phyloP scores from a whole-genome alignment of 2,329 filamentous ascomycete species.

The Verticillium nonalfalfae region DNA sequence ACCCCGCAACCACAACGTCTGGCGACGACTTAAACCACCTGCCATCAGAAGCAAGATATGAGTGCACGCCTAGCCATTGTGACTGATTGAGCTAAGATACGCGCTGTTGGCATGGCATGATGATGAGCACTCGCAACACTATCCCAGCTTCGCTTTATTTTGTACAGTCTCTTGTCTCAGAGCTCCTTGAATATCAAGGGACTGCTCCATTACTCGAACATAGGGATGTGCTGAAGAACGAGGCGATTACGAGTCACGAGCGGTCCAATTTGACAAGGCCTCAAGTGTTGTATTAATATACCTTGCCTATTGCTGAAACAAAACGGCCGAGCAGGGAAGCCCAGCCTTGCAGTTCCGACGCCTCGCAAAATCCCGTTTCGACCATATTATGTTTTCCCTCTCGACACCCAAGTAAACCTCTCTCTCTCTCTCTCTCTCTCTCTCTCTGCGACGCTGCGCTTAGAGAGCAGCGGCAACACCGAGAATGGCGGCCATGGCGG shows the following conservation, averaged over 20 bases:
- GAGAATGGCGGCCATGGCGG: slow-evolving; percentile 20
- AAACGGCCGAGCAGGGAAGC: background rate
- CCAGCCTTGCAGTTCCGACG: background rate
- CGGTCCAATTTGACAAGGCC: background rate
- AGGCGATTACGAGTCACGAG: background rate
- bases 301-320: background rate
- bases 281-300: background rate
- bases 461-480: slow-evolving; percentile 24
- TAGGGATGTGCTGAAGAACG: too few species aligned
- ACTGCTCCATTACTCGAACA: background rate
- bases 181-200: too few species aligned
- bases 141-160: background rate
- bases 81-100: too few species aligned
- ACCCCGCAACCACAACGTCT: too few species aligned
- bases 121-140: too few species aligned
- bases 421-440: too few species aligned
- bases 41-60: too few species aligned
- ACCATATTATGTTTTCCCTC: background rate
- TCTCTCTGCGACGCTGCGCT: background rate
- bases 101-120: too few species aligned
- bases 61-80: too few species aligned
- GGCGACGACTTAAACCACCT: too few species aligned
- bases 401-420: background rate
- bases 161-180: too few species aligned
- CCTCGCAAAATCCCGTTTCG: background rate